These are phyloP conservation scores for Arthonia radiata DNA, from an alignment of 495 filamentous ascomycete genomes.

Conservation along the genomic window DNA sequence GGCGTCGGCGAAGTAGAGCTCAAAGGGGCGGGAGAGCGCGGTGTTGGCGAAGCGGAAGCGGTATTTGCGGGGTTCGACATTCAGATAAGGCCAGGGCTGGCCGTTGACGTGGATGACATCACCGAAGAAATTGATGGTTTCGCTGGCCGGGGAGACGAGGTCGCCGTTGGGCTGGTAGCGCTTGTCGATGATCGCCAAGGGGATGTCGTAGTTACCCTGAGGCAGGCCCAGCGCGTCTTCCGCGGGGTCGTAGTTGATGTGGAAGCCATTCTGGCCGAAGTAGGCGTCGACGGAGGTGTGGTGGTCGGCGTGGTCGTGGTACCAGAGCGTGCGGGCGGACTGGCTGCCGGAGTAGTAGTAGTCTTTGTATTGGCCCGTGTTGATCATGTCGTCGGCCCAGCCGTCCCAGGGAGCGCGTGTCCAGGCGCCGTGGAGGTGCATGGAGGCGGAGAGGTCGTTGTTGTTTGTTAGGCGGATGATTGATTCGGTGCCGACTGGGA, in stretches of 20 bases:
- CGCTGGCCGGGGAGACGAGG: conserved; percentile 16
- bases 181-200: conserved; percentile 23
- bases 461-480: conserved; percentile 29
- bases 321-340: conserved; percentile 26
- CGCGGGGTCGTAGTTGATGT: conserved; percentile 18
- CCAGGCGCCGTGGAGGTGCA: conserved; percentile 28
- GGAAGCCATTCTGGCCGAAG: conserved; percentile 26
- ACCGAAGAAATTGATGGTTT: conserved; percentile 22
- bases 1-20: conserved; percentile 18
- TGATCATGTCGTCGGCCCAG: conserved; percentile 28
- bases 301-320: conserved; percentile 26
- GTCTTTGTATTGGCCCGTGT: conserved; percentile 27
- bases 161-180: conserved; percentile 22
- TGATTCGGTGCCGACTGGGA: conserved; percentile 20
- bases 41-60: conserved; percentile 27
- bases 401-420: conserved; percentile 21
- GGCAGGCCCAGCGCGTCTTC: conserved; percentile 23
- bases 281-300: conserved; percentile 27
- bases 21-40: conserved; percentile 22
- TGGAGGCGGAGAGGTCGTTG: conserved; percentile 14
- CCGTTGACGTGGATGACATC: conserved; percentile 30
- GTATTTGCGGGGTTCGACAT: conserved; percentile 32
- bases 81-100: conserved; percentile 27
- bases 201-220: conserved; percentile 23
- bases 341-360: conserved; percentile 34